These are phyloP conservation scores for Lycium ferocissimum DNA, from an alignment of 257 asterid genomes.

Conservation along the genomic window DNA sequence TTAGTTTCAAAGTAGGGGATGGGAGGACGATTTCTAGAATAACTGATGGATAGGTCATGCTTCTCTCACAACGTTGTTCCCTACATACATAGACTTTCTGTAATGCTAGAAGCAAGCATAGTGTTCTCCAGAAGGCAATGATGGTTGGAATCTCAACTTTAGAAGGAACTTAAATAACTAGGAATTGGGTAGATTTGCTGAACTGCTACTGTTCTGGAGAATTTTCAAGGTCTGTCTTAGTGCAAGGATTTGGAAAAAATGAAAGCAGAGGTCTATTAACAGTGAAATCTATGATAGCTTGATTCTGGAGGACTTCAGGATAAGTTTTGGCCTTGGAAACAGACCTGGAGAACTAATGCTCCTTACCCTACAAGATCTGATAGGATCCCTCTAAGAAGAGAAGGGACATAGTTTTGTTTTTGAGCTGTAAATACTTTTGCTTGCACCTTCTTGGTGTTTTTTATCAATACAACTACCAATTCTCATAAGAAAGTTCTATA, in stretches of 20 bases:
- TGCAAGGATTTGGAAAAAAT: background rate
- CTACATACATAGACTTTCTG: constrained; percentile 1
- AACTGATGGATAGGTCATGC: background rate
- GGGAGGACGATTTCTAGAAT: constrained; percentile 4
- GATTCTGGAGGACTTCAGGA: background rate
- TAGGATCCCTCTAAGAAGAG: background rate
- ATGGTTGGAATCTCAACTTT: background rate
- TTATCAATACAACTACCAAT: background rate
- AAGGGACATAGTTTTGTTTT: background rate
- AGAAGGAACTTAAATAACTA: no score
- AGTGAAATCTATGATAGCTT: background rate
- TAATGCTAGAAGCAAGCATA: constrained; percentile 10
- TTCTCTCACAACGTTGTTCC: background rate
- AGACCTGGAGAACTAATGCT: background rate
- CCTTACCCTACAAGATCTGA: background rate
- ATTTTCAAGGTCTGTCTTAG: background rate
- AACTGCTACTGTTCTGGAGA: background rate
- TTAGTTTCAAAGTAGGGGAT: background rate
- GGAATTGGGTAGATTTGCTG: no score
- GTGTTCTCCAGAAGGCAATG: background rate
- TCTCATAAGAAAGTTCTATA: background rate
- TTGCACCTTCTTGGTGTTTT: constrained; percentile 2
- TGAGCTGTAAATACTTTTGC: background rate
- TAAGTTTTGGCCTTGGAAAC: background rate
- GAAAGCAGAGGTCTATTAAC: background rate